A percentile compares a stretch with the other conserved stretches of the same genome.
Evolutionary conservation across 2,329 filamentous ascomycete species (phyloP).

Genomic region (Lasiodiplodia sp.): DNA sequence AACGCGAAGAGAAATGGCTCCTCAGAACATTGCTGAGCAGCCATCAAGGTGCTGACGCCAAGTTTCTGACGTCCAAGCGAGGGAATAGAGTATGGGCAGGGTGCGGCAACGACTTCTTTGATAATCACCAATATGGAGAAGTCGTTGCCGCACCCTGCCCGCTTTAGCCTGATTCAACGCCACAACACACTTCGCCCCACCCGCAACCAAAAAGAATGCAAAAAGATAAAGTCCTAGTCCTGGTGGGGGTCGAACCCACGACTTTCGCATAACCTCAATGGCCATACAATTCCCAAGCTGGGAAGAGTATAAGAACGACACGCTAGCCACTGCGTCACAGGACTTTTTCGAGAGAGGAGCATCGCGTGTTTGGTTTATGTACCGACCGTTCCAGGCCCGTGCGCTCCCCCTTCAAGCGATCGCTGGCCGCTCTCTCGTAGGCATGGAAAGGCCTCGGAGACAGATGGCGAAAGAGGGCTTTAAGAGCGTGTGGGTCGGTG

Average conservation of each 20-base stretch:
- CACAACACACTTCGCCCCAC: background rate
- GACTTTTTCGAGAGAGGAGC: conserved; percentile 30
- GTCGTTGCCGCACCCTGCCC: background rate
- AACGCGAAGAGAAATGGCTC: too few species aligned
- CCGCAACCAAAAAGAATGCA: background rate
- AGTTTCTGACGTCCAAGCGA: background rate
- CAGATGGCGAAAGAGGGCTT: background rate
- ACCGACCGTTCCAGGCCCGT: background rate
- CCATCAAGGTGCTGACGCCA: conserved; percentile 10
- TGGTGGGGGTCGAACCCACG: conserved; percentile 49
- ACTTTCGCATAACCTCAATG: conserved; percentile 48
- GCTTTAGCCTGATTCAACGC: background rate
- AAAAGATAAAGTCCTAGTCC: conserved; percentile 38
- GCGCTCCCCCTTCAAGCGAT: background rate
- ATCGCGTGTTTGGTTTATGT: background rate
- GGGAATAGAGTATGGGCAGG: background rate
- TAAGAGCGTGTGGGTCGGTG: background rate
- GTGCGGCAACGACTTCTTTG: too few species aligned
- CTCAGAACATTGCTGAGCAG: too few species aligned
- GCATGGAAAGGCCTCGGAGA: background rate
- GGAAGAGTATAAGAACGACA: conserved; percentile 49
- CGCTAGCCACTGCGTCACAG: conserved; percentile 49
- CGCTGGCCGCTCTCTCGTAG: too few species aligned
- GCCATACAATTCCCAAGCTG: conserved; percentile 37
- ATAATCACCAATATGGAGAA: background rate